Conservation (phyloP, 768 basidiomycete genomes). For the Auricularia sp. region DNA sequence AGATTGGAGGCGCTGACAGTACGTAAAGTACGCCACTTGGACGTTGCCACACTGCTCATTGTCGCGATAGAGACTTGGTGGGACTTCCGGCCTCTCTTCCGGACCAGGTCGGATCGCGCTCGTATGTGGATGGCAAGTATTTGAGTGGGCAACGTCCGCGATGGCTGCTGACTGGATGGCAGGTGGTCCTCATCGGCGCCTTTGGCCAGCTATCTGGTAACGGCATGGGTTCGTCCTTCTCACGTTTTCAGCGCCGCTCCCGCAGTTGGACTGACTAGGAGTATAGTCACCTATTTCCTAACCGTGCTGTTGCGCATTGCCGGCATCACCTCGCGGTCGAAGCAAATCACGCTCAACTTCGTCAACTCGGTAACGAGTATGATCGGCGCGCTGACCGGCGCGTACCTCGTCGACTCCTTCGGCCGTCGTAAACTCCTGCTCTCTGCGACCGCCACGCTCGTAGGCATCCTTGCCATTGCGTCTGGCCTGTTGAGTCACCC, state of each 20-base stretch:
- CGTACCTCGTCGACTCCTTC: conserved; percentile 37
- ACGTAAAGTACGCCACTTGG: background rate
- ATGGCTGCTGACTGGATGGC: no score
- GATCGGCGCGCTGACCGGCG: conserved; percentile 28
- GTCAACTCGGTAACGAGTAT: conserved; percentile 43
- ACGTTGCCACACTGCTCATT: background rate
- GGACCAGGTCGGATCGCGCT: conserved; percentile 34
- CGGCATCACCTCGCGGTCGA: conserved; percentile 12
- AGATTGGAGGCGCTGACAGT: conserved; percentile 23
- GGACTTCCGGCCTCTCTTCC: conserved; percentile 45
- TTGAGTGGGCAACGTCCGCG: no score
- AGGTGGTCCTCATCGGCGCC: conserved; percentile 34
- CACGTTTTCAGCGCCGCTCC: background rate
- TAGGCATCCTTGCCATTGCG: conserved; percentile 34
- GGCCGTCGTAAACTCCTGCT: conserved; percentile 38
- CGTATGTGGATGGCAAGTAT: conserved; percentile 30
- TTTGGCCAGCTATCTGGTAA: conserved; percentile 40
- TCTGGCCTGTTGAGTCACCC: conserved; percentile 36
- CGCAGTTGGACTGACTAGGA: background rate
- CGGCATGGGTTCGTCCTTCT: conserved; percentile 22
- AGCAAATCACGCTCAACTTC: conserved; percentile 35
- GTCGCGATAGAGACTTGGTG: conserved; percentile 25
- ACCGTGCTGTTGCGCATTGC: conserved; percentile 18
- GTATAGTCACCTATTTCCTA: conserved; percentile 34
- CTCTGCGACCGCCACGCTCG: conserved; percentile 27